Percentiles rank a stretch among this genome's conserved stretches.
These are phyloP conservation scores for Echium plantagineum DNA, from an alignment of 257 asterid genomes.

Conservation along the genomic window DNA sequence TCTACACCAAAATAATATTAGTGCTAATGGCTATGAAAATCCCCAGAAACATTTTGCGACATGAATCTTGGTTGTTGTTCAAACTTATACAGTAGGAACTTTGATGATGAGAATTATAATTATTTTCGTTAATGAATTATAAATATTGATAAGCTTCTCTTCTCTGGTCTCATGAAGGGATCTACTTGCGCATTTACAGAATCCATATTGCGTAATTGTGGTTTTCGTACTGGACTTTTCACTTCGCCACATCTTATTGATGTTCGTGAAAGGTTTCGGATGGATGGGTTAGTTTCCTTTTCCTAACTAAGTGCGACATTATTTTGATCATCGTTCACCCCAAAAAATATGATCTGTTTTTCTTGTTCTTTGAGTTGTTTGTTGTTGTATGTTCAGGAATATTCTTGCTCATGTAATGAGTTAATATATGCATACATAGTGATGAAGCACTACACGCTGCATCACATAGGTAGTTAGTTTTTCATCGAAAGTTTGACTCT, in stretches of 20 bases:
- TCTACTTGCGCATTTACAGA: slow-evolving; percentile 86
- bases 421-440: too few species aligned
- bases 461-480: too few species aligned
- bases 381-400: too few species aligned
- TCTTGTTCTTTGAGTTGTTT: too few species aligned
- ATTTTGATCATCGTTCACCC: not conserved
- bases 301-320: not conserved
- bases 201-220: slow-evolving; percentile 82
- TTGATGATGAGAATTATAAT: not conserved
- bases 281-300: slow-evolving; percentile 64
- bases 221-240: slow-evolving; percentile 87
- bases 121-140: slow-evolving; percentile 5
- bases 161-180: slow-evolving; percentile 45
- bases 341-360: not conserved
- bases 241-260: slow-evolving; percentile 98
- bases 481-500: too few species aligned
- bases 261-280: slow-evolving; percentile 85
- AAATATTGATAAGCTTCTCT: slow-evolving; percentile 17
- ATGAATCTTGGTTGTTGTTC: not conserved
- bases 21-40: not conserved
- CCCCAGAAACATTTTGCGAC: not conserved
- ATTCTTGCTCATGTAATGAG: too few species aligned
- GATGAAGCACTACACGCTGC: too few species aligned
- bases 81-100: not conserved
- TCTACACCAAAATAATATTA: too few species aligned